Evolutionary conservation across 805 yeast species (phyloP).

Genomic region (Candida takata): DNA sequence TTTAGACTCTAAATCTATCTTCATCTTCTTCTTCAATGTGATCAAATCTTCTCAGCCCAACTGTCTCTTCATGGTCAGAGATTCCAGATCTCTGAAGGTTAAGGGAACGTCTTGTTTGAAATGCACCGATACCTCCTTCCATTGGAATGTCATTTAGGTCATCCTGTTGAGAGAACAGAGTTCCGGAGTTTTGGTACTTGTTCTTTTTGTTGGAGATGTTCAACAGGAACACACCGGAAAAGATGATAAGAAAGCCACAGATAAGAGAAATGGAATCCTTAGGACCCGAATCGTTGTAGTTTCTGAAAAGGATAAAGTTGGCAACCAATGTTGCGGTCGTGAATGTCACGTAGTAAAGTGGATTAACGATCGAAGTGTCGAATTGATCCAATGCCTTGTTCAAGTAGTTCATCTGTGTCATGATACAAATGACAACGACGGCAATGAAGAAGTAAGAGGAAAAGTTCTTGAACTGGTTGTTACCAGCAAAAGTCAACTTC

Average conservation of each 20-base stretch:
- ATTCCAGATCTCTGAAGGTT: conserved; percentile 45
- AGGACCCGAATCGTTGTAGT: conserved; percentile 77
- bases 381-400: conserved; percentile 91
- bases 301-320: conserved; percentile 77
- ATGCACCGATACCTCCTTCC: conserved; percentile 77
- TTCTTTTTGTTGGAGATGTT: conserved; percentile 68
- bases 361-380: conserved; percentile 88
- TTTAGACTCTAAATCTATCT: conserved; percentile 22
- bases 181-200: conserved; percentile 31
- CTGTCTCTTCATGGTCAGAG: conserved; percentile 40
- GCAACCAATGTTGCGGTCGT: conserved; percentile 85
- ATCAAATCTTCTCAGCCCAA: conserved; percentile 53
- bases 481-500: conserved; percentile 76
- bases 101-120: conserved; percentile 71
- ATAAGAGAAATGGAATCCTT: conserved; percentile 75
- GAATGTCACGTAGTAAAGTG: conserved; percentile 84
- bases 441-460: conserved; percentile 76
- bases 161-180: conserved; percentile 37
- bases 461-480: conserved; percentile 79
- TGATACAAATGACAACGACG: conserved; percentile 73
- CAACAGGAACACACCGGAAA: conserved; percentile 78
- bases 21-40: conserved; percentile 25
- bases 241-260: conserved; percentile 81
- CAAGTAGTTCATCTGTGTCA: conserved; percentile 90
- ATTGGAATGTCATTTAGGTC: conserved; percentile 68